Base-by-base conservation (phyloP, 2,329 filamentous ascomycete genomes). In the Corynespora cassiicola region DNA sequence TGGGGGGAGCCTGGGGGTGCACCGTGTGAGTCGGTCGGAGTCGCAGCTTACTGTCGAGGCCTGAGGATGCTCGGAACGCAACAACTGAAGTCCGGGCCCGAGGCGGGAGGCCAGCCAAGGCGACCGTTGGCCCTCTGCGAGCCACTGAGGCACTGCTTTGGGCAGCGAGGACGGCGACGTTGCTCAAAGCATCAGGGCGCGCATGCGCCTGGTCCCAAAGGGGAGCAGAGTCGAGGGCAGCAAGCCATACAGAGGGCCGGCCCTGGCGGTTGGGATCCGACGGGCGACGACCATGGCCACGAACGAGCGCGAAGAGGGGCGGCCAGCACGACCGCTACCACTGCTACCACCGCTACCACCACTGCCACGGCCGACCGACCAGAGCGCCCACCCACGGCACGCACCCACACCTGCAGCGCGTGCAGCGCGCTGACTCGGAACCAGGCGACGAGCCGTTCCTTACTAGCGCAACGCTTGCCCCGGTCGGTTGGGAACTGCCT, bases 111-210 rank as follows among this genome's bases (percentile, higher is more conserved):
- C 47, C 39, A 52, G 28, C 44, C 31, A 47, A 46, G 52, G 53
- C 48, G 46, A 39, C 56, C 53, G 54, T 57, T 62, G 47, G 21
- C 19, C 28, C 31, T 27, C 31, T 30, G n/a, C 10, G 38, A 27
- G 42, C 36, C 36, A 47, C 41, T 12, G 26, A 28, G 42, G 40
- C 15, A 44, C n/a, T 25, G 20, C 17, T 29, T 33, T 33, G 31
- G 32, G 42, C 39, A 37, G 16, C 39, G 44, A 47, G 50, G 42
- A 56, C 53, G 56, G 54, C 50, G 52, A 56, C 39, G 49, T 54
- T 41, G 48, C 53, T 52, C 42, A 24, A 51, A 52, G 50, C 38
- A 47, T 54, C 42, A 41, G 30, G 29, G 25, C 29, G 26, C 24
- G 33, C 34, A 48, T 42, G 44, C 47, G 43, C 30, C 36, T 36